Evolutionary conservation across 148 eudicot species (phyloP).

Genomic region (Cornus kousa): DNA sequence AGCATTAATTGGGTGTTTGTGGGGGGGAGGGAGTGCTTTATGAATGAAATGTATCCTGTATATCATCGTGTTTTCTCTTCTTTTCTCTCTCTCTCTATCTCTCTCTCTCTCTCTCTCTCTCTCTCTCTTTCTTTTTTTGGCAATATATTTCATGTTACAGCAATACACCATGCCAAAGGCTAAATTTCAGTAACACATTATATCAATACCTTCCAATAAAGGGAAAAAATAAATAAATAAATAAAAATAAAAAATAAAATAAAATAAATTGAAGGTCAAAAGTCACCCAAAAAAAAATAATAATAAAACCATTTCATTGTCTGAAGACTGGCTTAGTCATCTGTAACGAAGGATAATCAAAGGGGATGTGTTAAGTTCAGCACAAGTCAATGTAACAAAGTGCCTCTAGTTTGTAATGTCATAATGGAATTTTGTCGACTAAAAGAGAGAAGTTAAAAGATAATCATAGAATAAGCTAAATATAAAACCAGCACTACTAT

Average conservation of each 20-base stretch:
- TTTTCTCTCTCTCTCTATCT: background rate
- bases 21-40: no score
- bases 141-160: background rate
- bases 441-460: background rate
- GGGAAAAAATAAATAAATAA: background rate
- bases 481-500: background rate
- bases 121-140: background rate
- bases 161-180: background rate
- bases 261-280: background rate
- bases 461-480: no score
- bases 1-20: no score
- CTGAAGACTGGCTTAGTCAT: background rate
- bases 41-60: no score
- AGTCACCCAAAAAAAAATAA: background rate
- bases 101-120: background rate
- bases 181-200: background rate
- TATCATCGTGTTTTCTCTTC: background rate
- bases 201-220: conserved; percentile 5
- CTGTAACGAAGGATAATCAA: background rate
- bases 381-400: background rate
- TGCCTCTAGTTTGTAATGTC: background rate
- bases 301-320: background rate
- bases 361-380: background rate
- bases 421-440: background rate
- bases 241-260: background rate